These are phyloP conservation scores for Mycena chlorophos DNA, from an alignment of 768 basidiomycete genomes.

Conservation along the genomic window DNA sequence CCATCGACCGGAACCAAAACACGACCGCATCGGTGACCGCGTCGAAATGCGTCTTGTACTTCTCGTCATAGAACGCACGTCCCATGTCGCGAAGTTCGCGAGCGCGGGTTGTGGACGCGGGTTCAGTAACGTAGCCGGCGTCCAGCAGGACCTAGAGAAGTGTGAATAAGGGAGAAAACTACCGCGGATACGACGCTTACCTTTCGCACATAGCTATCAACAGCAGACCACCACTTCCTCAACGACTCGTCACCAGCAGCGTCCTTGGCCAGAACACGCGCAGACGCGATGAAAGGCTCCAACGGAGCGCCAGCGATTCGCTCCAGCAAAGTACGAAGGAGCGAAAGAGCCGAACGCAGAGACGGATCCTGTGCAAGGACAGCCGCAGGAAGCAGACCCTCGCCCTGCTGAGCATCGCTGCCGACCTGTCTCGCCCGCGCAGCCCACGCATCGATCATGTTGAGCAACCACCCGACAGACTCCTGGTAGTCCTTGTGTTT, in stretches of 20 bases:
- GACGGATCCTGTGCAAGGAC: constrained; percentile 53
- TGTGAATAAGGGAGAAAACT: neutral
- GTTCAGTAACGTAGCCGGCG: constrained; percentile 83
- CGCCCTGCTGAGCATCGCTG: constrained; percentile 29
- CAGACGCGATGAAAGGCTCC: constrained; percentile 66
- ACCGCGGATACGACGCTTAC: constrained; percentile 32
- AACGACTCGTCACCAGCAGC: constrained; percentile 74
- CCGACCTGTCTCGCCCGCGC: constrained; percentile 40
- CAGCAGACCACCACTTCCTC: constrained; percentile 65
- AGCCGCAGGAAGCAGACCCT: constrained; percentile 43
- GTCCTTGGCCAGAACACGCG: constrained; percentile 72
- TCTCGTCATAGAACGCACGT: constrained; percentile 71
- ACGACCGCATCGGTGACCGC: constrained; percentile 68
- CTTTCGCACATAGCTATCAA: constrained; percentile 67
- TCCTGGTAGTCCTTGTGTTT: constrained; percentile 89
- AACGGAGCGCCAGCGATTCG: constrained; percentile 83
- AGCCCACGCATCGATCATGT: constrained; percentile 62
- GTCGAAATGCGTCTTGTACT: constrained; percentile 75
- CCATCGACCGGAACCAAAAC: constrained; percentile 83
- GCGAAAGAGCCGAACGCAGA: constrained; percentile 45
- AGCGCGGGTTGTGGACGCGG: constrained; percentile 67
- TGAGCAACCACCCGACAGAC: constrained; percentile 72
- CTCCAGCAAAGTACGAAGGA: constrained; percentile 72
- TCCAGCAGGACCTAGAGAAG: constrained; percentile 63
- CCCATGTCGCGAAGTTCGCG: constrained; percentile 66